Percentiles rank a stretch among this genome's conserved stretches.
These are phyloP conservation scores for Gnaphalium uliginosum DNA, from an alignment of 129 eudicot genomes.

Conservation along the genomic window DNA sequence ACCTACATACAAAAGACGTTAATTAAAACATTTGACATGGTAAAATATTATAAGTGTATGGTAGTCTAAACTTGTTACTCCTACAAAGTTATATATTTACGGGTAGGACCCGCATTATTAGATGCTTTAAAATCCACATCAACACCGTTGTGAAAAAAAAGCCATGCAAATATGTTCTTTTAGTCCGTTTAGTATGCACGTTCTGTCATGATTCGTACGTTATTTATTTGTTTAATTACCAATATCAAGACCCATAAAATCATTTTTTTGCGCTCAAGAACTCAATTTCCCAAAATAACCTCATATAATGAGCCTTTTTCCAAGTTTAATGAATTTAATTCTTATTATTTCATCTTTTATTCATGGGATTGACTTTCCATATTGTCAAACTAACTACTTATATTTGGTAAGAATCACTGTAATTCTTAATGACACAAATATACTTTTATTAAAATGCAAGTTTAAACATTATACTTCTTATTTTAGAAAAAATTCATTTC, in stretches of 20 bases:
- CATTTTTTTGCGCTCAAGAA: not conserved
- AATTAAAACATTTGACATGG: not conserved
- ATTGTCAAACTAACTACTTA: not conserved
- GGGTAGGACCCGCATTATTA: conserved; percentile 1
- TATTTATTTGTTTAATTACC: not conserved
- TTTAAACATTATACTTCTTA: too few species aligned
- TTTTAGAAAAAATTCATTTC: not conserved
- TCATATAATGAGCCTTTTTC: too few species aligned
- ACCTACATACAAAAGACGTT: conserved; percentile 36
- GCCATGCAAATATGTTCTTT: not conserved
- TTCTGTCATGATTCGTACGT: not conserved
- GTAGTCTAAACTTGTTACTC: not conserved
- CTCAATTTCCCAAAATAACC: not conserved
- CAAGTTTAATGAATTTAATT: too few species aligned
- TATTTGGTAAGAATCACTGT: not conserved
- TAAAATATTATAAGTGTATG: too few species aligned
- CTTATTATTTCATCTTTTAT: not conserved
- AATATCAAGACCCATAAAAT: conserved; percentile 2
- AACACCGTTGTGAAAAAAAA: not conserved
- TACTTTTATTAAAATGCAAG: too few species aligned
- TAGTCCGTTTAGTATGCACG: not conserved
- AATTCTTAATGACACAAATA: not conserved
- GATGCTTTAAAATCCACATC: not conserved
- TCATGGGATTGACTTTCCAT: not conserved
- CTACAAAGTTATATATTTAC: not conserved